Conservation (phyloP, 2,329 filamentous ascomycete genomes). For the Fusarium sp. region DNA sequence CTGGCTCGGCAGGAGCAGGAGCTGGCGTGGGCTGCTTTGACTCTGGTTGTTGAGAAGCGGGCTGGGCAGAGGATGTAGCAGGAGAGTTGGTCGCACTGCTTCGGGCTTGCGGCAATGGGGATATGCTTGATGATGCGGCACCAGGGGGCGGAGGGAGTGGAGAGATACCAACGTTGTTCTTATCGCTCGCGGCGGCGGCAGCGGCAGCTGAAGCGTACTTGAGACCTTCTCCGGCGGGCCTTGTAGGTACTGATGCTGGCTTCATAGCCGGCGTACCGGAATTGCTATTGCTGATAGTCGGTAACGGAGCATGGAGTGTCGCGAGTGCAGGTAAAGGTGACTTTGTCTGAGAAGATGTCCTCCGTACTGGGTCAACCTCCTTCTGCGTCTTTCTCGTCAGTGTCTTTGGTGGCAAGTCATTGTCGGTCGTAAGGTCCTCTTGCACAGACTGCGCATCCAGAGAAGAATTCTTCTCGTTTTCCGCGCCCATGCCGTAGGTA, state of each 20-base stretch:
- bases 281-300: conserved; percentile 67
- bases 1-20: conserved; percentile 40
- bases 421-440: conserved; percentile 75
- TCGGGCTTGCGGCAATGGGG: conserved; percentile 63
- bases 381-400: conserved; percentile 64
- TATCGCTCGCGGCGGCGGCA: conserved; percentile 87
- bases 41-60: conserved; percentile 51
- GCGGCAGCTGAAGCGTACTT: conserved; percentile 98
- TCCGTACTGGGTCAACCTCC: conserved; percentile 65
- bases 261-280: conserved; percentile 78
- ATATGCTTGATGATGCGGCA: conserved; percentile 53
- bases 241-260: conserved; percentile 84
- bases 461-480: conserved; percentile 90
- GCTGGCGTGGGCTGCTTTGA: conserved; percentile 45
- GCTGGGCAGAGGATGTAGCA: conserved; percentile 57
- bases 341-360: conserved; percentile 91
- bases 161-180: conserved; percentile 89
- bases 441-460: conserved; percentile 94
- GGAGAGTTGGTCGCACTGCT: conserved; percentile 66
- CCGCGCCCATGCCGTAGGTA: conserved; percentile 79
- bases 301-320: conserved; percentile 80
- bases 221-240: conserved; percentile 86
- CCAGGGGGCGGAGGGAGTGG: conserved; percentile 91
- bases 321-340: conserved; percentile 93
- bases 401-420: conserved; percentile 56